Percentiles rank a stretch among this genome's conserved stretches.
Conservation (phyloP, 1,139 yeast species). For the Yamadazyma dendronema region DNA sequence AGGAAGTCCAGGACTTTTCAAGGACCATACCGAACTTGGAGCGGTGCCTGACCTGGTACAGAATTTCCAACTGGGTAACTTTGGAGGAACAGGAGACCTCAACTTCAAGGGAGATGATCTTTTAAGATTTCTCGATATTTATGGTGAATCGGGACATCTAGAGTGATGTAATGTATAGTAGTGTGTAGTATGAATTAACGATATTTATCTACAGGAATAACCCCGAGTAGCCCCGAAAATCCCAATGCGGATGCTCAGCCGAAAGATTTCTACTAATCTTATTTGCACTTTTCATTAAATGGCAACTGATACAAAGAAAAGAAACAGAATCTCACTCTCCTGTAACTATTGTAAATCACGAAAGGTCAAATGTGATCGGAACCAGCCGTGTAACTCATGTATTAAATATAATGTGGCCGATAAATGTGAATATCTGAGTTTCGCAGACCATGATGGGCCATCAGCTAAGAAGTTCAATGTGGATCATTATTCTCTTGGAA, state of each 20-base stretch:
- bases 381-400: slow-evolving; percentile 42
- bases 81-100: slow-evolving; percentile 3
- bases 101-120: slow-evolving; percentile 33
- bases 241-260: too few species aligned
- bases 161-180: slow-evolving; percentile 8
- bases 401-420: slow-evolving; percentile 32
- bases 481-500: neutral
- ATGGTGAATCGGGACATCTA: slow-evolving; percentile 28
- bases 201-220: neutral
- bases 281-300: neutral
- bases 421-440: slow-evolving; percentile 32
- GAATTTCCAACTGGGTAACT: neutral
- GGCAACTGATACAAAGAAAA: slow-evolving; percentile 16
- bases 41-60: neutral
- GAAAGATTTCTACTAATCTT: neutral
- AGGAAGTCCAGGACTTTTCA: slow-evolving; percentile 1
- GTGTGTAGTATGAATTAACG: neutral
- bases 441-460: neutral
- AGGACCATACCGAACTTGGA: neutral
- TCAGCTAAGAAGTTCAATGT: neutral
- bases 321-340: slow-evolving; percentile 36
- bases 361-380: slow-evolving; percentile 45
- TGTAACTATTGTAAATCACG: slow-evolving; percentile 42
- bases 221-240: too few species aligned
- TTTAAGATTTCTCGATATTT: slow-evolving; percentile 36